Conservation (phyloP, 768 basidiomycete species). For the Tricholoma bakamatsutake region DNA sequence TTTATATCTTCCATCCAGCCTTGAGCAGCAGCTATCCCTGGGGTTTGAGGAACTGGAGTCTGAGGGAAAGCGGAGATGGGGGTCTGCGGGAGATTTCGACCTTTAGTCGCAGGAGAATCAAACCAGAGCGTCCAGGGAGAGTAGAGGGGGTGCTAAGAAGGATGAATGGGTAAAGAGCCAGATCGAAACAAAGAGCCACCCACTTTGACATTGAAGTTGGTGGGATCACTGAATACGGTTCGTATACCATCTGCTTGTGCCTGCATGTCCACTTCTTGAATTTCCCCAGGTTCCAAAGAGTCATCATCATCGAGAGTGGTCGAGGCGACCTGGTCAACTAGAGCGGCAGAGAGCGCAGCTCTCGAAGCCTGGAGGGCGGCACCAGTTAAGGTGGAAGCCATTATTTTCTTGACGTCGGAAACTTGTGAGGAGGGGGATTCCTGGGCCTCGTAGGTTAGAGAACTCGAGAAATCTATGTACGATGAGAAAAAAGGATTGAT, state of each 20-base stretch:
- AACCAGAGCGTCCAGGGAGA: conserved; percentile 98
- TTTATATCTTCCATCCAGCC: conserved; percentile 99
- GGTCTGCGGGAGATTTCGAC: conserved; percentile 82
- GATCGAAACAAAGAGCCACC: conserved; percentile 4
- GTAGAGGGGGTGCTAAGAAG: conserved; percentile 79
- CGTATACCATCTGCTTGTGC: conserved; percentile 76
- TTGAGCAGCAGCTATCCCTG: conserved; percentile 65
- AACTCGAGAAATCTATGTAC: conserved; percentile 2
- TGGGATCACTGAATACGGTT: conserved; percentile 91
- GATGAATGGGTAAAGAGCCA: not conserved
- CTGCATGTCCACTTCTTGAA: conserved; percentile 83
- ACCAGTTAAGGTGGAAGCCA: conserved; percentile 51
- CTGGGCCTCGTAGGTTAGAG: too few relatives aligned
- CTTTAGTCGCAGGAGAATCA: conserved; percentile 90
- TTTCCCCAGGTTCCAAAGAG: conserved; percentile 70
- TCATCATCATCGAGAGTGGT: conserved; percentile 27
- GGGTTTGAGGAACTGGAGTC: conserved; percentile 69
- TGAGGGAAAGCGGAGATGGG: conserved; percentile 73
- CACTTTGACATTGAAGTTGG: conserved; percentile 96
- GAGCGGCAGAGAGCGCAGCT: conserved; percentile 70
- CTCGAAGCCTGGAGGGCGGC: conserved; percentile 73
- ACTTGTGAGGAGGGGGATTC: not conserved
- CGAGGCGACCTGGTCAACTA: conserved; percentile 44
- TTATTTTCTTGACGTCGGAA: conserved; percentile 17
- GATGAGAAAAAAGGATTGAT: not conserved